phyloP scores from a whole-genome alignment of 2,329 filamentous ascomycete genomes.

The Scolecobasidium constrictum region DNA sequence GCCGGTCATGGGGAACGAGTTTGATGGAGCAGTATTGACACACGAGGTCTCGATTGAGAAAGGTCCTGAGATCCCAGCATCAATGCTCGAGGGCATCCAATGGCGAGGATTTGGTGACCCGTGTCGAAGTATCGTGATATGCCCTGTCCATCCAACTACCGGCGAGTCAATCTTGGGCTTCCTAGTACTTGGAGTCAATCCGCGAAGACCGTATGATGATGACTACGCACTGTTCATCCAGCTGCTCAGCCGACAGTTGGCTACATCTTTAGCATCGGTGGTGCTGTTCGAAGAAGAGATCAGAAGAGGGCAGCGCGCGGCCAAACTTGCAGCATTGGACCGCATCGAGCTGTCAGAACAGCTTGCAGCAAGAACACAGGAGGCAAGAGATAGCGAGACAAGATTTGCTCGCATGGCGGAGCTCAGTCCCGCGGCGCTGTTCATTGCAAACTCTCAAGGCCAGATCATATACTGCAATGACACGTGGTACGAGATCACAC shows the following conservation, averaged over 20 bases:
- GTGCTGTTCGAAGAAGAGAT: conserved; percentile 80
- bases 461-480: conserved; percentile 73
- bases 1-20: not conserved
- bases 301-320: conserved; percentile 59
- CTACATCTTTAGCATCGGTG: conserved; percentile 70
- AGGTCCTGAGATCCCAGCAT: conserved; percentile 44
- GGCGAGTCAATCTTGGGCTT: conserved; percentile 67
- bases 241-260: conserved; percentile 62
- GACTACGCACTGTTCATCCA: conserved; percentile 72
- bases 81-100: conserved; percentile 55
- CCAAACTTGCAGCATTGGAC: conserved; percentile 63
- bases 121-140: conserved; percentile 60
- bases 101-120: conserved; percentile 63
- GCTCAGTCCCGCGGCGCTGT: conserved; percentile 74
- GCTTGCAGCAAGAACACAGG: conserved; percentile 50
- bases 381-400: conserved; percentile 54
- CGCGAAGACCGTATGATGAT: conserved; percentile 65
- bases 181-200: conserved; percentile 68
- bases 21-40: not conserved
- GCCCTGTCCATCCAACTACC: conserved; percentile 68
- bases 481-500: conserved; percentile 59
- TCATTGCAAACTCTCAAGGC: conserved; percentile 64
- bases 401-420: conserved; percentile 78
- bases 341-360: conserved; percentile 68
- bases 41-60: conserved; percentile 1